Base-by-base conservation (phyloP, 805 yeast genomes). In the Barnettozyma siamensis region DNA sequence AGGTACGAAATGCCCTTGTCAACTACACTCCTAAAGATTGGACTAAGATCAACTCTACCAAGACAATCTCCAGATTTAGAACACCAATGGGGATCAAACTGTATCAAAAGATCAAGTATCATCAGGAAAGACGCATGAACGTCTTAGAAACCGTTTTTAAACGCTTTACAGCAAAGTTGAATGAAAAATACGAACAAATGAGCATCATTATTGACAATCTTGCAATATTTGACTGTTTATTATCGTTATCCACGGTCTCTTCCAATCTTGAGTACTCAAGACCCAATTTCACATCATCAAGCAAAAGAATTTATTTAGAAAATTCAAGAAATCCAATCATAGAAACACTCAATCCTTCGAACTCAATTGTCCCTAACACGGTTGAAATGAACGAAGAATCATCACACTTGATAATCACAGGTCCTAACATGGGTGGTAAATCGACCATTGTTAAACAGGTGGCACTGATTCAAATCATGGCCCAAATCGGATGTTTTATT, bases 391-490 rank as follows among this genome's bases (percentile, higher is more conserved):
- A 76, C 40, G 73, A 68, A 10, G 54, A 59, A 3, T 66, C 76
- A 5, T 85, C 84, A 37, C 89, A 93, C 54, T 69, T 78, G 10
- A 83, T 93, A 15, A 88, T 93, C 28, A 89, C 97, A 0, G 97
- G 97, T 9, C 97, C 97, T 21, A 89, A 89, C 59, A 89, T 89
- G 97, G 97, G 97, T 46, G 97, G 97, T 57, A 89, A 89, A 60
- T 88, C 96, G 0, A 88, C 97, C 0, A 88, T 85, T 59, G 88
- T 89, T 37, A 73, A 96, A 48, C 95, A 89, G 54, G 72, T 86
- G 38, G 97, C 96, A 8, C 91, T 84, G 1, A 82, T 88, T 42
- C 81, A 93, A 3, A 65, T 89, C 35, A 73, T 89, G 85, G 86
- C 87, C 23, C 97, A 89, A 59, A 75, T 88, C 17, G 97, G 97